A percentile compares a stretch with the other conserved stretches of the same genome.
Evolutionary conservation across 306 rosid species (phyloP).

Genomic region (Lupinus albus): DNA sequence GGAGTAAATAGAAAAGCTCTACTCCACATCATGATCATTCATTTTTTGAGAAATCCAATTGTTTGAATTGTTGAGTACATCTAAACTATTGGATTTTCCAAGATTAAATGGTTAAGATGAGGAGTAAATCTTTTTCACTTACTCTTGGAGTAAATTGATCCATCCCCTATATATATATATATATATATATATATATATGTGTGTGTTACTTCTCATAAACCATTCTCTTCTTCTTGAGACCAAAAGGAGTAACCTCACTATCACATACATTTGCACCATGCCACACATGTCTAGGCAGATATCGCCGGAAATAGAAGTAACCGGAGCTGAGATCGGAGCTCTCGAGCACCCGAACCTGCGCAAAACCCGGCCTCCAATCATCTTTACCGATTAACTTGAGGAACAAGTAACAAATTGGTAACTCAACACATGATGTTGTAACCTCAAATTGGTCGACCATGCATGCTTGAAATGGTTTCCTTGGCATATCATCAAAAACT

Average conservation of each 20-base stretch:
- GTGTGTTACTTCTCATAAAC: constrained; percentile 29
- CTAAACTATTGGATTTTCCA: too few relatives aligned
- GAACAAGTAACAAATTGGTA: constrained; percentile 70
- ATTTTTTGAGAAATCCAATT: too few relatives aligned
- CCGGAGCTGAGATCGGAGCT: constrained; percentile 58
- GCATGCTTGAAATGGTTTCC: constrained; percentile 82
- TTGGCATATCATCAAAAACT: constrained; percentile 64
- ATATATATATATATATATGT: too few relatives aligned
- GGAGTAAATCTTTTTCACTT: too few relatives aligned
- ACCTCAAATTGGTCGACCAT: constrained; percentile 70
- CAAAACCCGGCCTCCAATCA: constrained; percentile 86
- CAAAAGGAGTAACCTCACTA: constrained; percentile 71
- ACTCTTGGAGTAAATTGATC: too few relatives aligned
- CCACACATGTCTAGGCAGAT: constrained; percentile 74
- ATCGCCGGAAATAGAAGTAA: constrained; percentile 62
- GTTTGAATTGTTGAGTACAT: too few relatives aligned
- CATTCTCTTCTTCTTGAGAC: constrained; percentile 59
- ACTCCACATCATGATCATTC: too few relatives aligned
- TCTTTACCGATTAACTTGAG: constrained; percentile 66
- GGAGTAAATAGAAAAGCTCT: too few relatives aligned
- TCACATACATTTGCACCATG: constrained; percentile 74
- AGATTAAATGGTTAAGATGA: too few relatives aligned
- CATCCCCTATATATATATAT: too few relatives aligned
- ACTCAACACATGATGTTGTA: constrained; percentile 59
- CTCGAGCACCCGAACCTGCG: constrained; percentile 51